Conservation (phyloP, 2,329 filamentous ascomycete genomes). For the Fusarium oxysporum region DNA sequence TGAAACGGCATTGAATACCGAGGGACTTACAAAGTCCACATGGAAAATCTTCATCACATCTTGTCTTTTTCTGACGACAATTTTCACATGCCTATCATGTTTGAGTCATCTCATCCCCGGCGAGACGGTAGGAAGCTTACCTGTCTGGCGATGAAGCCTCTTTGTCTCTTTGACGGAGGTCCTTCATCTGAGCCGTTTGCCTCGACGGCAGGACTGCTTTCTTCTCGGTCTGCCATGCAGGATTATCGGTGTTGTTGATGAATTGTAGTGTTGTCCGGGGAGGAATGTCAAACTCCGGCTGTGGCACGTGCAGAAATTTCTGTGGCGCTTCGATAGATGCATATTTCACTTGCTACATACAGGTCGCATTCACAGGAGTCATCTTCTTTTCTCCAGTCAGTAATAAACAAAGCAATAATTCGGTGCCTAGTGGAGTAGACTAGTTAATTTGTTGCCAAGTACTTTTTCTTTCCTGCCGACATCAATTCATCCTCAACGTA, state of each 20-base stretch:
- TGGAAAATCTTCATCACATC: slow-evolving; percentile 37
- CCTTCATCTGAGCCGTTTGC: slow-evolving; percentile 23
- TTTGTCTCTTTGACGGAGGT: slow-evolving; percentile 17
- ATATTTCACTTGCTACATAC: neutral
- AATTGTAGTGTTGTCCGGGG: slow-evolving; percentile 7
- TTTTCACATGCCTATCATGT: slow-evolving; percentile 31
- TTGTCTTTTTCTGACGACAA: slow-evolving; percentile 34
- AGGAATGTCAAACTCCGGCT: slow-evolving; percentile 23
- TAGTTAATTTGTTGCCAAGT: neutral
- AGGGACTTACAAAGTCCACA: slow-evolving; percentile 30
- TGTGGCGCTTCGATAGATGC: neutral
- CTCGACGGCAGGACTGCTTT: slow-evolving; percentile 10
- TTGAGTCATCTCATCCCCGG: neutral
- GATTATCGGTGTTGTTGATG: neutral
- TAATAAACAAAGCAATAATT: too few relatives aligned
- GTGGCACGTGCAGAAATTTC: slow-evolving; percentile 12
- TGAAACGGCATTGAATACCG: slow-evolving; percentile 25
- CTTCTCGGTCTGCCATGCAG: slow-evolving; percentile 29
- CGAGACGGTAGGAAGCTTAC: neutral
- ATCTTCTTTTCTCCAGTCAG: neutral
- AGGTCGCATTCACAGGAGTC: neutral
- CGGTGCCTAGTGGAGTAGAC: neutral
- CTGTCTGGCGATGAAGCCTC: slow-evolving; percentile 35
- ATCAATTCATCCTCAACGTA: neutral
- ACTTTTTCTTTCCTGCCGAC: rapidly evolving